A percentile compares a stretch with the other conserved stretches of the same genome.
Evolutionary conservation across 1,284 basidiomycete genomes (phyloP).

Genomic region (Rhodotorula sp.): DNA sequence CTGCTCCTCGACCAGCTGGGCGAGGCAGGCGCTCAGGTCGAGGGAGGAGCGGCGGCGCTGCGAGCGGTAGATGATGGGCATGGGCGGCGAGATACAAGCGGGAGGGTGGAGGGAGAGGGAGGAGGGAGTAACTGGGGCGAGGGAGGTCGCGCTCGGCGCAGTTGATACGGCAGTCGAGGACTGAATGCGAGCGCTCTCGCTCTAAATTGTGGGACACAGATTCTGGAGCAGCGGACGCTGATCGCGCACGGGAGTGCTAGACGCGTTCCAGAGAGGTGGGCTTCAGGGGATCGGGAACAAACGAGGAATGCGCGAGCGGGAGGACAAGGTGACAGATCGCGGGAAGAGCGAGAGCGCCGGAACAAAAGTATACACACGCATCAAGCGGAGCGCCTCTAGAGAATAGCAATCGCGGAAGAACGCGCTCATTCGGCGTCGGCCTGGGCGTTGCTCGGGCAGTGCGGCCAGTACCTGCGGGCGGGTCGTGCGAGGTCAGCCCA

Average conservation of each 20-base stretch:
- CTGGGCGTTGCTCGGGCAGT: background rate
- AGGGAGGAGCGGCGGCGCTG: no score
- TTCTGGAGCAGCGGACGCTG: no score
- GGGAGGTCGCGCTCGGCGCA: no score
- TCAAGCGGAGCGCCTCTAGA: background rate
- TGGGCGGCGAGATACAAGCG: background rate
- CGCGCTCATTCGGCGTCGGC: background rate
- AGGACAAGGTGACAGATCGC: background rate
- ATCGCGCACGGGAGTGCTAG: no score
- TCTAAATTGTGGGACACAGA: no score
- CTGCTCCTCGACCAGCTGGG: no score
- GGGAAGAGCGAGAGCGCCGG: background rate
- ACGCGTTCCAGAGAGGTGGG: background rate
- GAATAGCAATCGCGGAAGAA: background rate
- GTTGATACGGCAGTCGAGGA: no score
- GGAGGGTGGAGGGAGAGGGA: background rate
- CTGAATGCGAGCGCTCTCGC: no score
- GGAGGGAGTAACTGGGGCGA: background rate
- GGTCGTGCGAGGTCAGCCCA: background rate
- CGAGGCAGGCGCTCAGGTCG: no score
- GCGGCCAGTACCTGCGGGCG: conserved; percentile 23
- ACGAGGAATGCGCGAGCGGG: background rate
- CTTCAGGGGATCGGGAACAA: background rate
- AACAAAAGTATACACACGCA: background rate
- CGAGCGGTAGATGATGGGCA: no score